Percentiles rank a stretch among this genome's conserved stretches.
phyloP scores from a whole-genome alignment of 306 rosid species.

The Cucumis cinereus region DNA sequence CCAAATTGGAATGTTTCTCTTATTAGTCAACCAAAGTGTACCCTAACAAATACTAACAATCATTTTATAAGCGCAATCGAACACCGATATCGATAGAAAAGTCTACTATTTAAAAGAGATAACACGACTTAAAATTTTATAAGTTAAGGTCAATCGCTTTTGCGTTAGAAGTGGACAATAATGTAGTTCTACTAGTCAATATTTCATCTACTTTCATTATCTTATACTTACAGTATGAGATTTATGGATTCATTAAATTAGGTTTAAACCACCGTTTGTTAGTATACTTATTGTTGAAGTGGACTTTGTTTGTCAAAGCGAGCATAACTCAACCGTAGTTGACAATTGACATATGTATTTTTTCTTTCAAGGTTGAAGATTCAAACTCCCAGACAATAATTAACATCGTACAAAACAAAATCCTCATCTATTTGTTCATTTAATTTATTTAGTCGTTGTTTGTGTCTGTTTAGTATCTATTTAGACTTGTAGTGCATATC shows the following conservation, averaged over 20 bases:
- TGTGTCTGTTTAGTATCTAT: too few relatives aligned
- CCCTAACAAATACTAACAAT: neutral
- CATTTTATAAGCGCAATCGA: too few relatives aligned
- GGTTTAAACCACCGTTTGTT: neutral
- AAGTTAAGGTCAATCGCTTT: neutral
- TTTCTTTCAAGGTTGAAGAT: too few relatives aligned
- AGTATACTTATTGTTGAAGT: too few relatives aligned
- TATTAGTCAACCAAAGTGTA: neutral
- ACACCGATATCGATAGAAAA: too few relatives aligned
- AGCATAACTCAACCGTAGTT: too few relatives aligned
- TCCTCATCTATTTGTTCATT: neutral
- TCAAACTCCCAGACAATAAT: too few relatives aligned
- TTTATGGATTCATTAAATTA: neutral
- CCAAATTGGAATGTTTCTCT: neutral
- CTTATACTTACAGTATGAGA: neutral
- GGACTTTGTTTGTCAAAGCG: too few relatives aligned
- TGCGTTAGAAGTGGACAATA: neutral
- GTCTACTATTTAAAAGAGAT: neutral
- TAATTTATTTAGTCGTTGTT: neutral
- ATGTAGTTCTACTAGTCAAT: neutral
- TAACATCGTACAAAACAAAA: too few relatives aligned
- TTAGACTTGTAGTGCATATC: neutral
- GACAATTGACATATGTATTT: too few relatives aligned
- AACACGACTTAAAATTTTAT: neutral
- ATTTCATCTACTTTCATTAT: neutral